Conservation (phyloP, 2,329 filamentous ascomycete genomes). For the Pestalotiopsis sp. region DNA sequence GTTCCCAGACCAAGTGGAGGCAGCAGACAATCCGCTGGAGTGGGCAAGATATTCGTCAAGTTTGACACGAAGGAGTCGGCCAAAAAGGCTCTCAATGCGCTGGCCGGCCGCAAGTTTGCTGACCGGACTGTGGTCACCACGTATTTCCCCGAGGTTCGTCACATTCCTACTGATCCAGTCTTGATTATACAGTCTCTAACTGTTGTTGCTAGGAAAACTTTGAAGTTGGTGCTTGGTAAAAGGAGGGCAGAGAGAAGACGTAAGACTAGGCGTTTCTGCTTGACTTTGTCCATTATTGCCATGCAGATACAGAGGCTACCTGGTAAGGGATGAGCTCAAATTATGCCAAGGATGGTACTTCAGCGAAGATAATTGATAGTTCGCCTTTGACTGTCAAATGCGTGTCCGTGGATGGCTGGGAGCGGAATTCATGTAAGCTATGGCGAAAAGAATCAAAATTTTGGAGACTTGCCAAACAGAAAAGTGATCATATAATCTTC, state of each 20-base stretch:
- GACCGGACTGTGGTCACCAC: constrained; percentile 96
- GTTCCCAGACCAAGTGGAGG: constrained; percentile 85
- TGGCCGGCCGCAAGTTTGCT: constrained; percentile 94
- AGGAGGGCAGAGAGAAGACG: background rate
- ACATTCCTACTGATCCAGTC: background rate
- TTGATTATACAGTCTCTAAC: constrained; percentile 17
- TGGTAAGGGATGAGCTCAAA: background rate
- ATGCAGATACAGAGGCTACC: background rate
- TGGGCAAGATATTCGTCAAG: constrained; percentile 98
- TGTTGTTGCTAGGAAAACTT: constrained; percentile 78
- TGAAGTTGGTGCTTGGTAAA: constrained; percentile 85
- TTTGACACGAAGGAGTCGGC: constrained; percentile 80
- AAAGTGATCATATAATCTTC: background rate
- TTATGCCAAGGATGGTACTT: background rate
- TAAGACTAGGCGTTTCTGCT: background rate
- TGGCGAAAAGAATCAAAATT: constrained; percentile 2
- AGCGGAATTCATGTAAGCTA: background rate
- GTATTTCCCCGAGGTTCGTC: constrained; percentile 85
- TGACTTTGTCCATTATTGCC: background rate
- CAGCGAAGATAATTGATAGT: background rate
- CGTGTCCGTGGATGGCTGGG: background rate
- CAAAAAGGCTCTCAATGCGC: constrained; percentile 81
- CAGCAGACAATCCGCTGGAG: constrained; percentile 81
- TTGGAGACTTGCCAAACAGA: background rate
- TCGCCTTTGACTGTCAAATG: background rate